Evolutionary conservation across 106 monocot species (phyloP).

Genomic region (Apostasia ramifera): DNA sequence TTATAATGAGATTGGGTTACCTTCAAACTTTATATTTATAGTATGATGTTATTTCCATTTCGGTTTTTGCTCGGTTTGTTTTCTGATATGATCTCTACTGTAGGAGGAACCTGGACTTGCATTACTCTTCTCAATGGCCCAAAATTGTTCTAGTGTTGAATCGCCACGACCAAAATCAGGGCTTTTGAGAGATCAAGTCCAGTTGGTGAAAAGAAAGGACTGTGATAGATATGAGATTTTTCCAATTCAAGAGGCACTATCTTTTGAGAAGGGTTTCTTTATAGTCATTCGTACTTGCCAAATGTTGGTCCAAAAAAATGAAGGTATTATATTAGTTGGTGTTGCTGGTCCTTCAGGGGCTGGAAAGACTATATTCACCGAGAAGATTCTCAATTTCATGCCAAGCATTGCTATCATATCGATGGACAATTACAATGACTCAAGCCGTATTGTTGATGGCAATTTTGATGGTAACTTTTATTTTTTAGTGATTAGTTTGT

Average conservation of each 20-base stretch:
- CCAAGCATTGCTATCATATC: slow-evolving; percentile 78
- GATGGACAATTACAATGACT: slow-evolving; percentile 90
- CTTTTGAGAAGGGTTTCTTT: slow-evolving; percentile 90
- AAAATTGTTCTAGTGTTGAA: slow-evolving; percentile 34
- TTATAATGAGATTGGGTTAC: too few species aligned
- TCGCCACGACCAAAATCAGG: slow-evolving; percentile 59
- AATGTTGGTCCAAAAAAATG: slow-evolving; percentile 66
- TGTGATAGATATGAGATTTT: slow-evolving; percentile 58
- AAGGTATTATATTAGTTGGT: slow-evolving; percentile 75
- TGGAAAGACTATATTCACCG: slow-evolving; percentile 87
- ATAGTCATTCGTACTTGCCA: slow-evolving; percentile 85
- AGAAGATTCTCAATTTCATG: slow-evolving; percentile 83
- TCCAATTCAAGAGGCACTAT: slow-evolving; percentile 55
- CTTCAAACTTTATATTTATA: too few species aligned
- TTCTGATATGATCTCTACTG: too few species aligned
- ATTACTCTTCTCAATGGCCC: slow-evolving; percentile 35
- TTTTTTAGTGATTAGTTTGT: too few species aligned
- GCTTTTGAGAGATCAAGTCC: slow-evolving; percentile 83
- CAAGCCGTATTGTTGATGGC: slow-evolving; percentile 83
- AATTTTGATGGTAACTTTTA: slow-evolving; percentile 80
- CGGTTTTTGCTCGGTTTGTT: too few species aligned
- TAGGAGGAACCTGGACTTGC: too few species aligned
- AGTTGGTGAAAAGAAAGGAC: slow-evolving; percentile 67
- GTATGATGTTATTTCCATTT: too few species aligned
- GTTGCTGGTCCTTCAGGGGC: slow-evolving; percentile 92